Evolutionary conservation across 139 green algal genomes (phyloP).

Genomic region (Astrephomene gubernaculifera): DNA sequence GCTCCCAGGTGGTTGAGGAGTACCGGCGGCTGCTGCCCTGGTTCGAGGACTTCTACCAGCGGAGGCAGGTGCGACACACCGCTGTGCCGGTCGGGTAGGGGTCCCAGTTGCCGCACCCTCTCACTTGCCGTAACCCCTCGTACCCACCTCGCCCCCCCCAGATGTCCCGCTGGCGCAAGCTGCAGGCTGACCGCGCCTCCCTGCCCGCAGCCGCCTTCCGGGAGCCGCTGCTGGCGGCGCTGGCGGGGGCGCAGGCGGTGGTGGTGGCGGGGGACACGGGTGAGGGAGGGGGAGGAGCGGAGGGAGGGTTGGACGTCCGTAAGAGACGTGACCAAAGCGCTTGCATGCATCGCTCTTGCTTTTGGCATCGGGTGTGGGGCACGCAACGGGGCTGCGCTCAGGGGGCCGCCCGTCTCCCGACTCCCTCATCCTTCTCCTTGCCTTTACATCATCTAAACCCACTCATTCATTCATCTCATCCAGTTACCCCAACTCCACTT

Average conservation of each 20-base stretch:
- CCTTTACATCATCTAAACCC: too few species aligned
- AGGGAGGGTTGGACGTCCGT: too few species aligned
- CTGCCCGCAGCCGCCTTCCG: constrained; percentile 72
- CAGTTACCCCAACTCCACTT: too few species aligned
- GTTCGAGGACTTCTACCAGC: constrained; percentile 57
- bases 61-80: constrained; percentile 8
- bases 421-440: too few species aligned
- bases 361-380: too few species aligned
- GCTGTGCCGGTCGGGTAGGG: too few species aligned
- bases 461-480: too few species aligned
- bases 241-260: constrained; percentile 68
- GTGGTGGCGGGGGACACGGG: constrained; percentile 88
- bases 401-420: too few species aligned
- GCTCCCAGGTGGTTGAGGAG: constrained; percentile 50
- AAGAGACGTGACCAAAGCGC: too few species aligned
- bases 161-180: constrained; percentile 42
- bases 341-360: too few species aligned
- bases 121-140: not conserved
- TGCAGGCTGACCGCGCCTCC: constrained; percentile 49
- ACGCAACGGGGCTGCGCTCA: too few species aligned
- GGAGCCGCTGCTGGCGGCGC: constrained; percentile 64
- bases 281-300: constrained; percentile 47
- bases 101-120: too few species aligned
- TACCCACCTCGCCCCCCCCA: not conserved
- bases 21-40: constrained; percentile 47